A percentile compares a stretch with the other conserved stretches of the same genome.
Evolutionary conservation across 768 basidiomycete species (phyloP).

Genomic region (Trametes gibbosa): DNA sequence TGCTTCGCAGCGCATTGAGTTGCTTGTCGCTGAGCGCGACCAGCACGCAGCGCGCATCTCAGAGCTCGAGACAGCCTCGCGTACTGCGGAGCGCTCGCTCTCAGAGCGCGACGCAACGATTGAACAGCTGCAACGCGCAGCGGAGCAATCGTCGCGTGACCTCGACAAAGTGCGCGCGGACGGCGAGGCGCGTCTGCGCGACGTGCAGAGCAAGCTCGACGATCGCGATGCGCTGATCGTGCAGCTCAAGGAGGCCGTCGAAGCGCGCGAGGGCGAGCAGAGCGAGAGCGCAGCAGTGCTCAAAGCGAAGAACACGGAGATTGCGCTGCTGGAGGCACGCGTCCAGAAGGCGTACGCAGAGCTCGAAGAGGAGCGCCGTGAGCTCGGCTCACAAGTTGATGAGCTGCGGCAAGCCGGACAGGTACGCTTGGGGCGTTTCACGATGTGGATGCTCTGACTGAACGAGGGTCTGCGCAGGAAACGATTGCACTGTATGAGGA

Average conservation of each 20-base stretch:
- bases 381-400: slow-evolving; percentile 72
- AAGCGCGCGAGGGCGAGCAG: slow-evolving; percentile 48
- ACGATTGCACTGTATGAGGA: slow-evolving; percentile 96
- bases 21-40: slow-evolving; percentile 44
- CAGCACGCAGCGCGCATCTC: slow-evolving; percentile 38
- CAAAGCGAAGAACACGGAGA: slow-evolving; percentile 58
- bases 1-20: slow-evolving; percentile 20
- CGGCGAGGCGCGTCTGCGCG: slow-evolving; percentile 40
- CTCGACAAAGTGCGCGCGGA: slow-evolving; percentile 49
- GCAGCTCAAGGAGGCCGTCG: slow-evolving; percentile 51
- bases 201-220: slow-evolving; percentile 44
- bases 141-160: slow-evolving; percentile 36
- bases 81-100: slow-evolving; percentile 40
- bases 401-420: slow-evolving; percentile 87
- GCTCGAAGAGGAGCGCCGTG: slow-evolving; percentile 56
- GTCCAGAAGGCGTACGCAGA: slow-evolving; percentile 45
- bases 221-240: slow-evolving; percentile 43
- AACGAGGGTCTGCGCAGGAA: slow-evolving; percentile 50
- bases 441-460: neutral
- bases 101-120: slow-evolving; percentile 44
- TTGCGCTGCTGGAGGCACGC: slow-evolving; percentile 50
- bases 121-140: slow-evolving; percentile 46
- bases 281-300: slow-evolving; percentile 50
- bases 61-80: slow-evolving; percentile 43
- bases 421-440: slow-evolving; percentile 39